phyloP scores from a whole-genome alignment of 768 basidiomycete species.

The Strobilomyces confusus region DNA sequence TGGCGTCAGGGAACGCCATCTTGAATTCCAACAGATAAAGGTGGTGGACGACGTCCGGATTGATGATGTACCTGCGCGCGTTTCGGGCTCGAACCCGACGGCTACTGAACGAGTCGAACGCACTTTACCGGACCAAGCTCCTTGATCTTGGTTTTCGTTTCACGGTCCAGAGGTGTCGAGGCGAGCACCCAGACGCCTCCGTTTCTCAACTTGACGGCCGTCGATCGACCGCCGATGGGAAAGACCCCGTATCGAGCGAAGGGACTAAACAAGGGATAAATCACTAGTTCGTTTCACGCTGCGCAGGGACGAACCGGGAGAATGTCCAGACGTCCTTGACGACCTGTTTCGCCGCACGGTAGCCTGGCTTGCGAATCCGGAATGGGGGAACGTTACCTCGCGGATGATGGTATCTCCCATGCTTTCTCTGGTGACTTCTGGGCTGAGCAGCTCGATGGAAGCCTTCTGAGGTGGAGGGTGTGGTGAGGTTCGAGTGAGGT shows the following conservation, averaged over 20 bases:
- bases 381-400: slow-evolving; percentile 30
- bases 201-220: slow-evolving; percentile 65
- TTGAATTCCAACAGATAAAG: slow-evolving; percentile 62
- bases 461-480: slow-evolving; percentile 15
- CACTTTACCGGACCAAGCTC: slow-evolving; percentile 69
- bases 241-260: slow-evolving; percentile 64
- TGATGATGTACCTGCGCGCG: slow-evolving; percentile 50
- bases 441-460: slow-evolving; percentile 2
- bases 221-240: slow-evolving; percentile 80
- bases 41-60: slow-evolving; percentile 55
- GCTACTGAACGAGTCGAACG: neutral
- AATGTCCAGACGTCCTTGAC: slow-evolving; percentile 59
- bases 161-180: slow-evolving; percentile 64
- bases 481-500: slow-evolving; percentile 9
- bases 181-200: slow-evolving; percentile 82
- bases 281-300: neutral
- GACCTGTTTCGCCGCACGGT: slow-evolving; percentile 33
- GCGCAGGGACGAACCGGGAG: slow-evolving; percentile 43
- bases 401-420: slow-evolving; percentile 41
- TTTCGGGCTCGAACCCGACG: neutral
- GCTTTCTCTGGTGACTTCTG: slow-evolving; percentile 5
- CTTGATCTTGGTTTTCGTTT: slow-evolving; percentile 60
- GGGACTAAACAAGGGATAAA: slow-evolving; percentile 40
- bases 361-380: neutral
- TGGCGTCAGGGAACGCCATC: slow-evolving; percentile 65